These are phyloP conservation scores for Asterionellopsis glacialis DNA, from an alignment of 108 stramenopile species.

Conservation along the genomic window DNA sequence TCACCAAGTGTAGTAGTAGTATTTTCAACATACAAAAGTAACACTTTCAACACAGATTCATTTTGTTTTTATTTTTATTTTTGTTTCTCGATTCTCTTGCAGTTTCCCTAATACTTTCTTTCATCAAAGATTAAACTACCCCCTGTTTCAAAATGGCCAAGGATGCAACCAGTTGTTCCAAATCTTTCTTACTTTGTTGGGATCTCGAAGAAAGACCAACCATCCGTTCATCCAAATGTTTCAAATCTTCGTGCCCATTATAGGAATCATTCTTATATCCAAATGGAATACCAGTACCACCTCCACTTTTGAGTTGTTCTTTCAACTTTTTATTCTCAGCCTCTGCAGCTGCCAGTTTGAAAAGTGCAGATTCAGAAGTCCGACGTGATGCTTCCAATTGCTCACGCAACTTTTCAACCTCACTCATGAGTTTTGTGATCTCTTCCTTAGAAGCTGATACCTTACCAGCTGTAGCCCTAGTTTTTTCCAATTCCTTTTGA, in stretches of 20 bases:
- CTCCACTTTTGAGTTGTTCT: slow-evolving; percentile 16
- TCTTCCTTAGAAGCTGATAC: not conserved
- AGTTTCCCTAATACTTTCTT: too few relatives aligned
- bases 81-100: too few relatives aligned
- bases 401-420: not conserved
- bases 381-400: not conserved
- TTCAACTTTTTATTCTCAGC: slow-evolving; percentile 34
- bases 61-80: too few relatives aligned
- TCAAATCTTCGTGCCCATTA: not conserved
- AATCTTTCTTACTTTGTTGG: not conserved
- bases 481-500: slow-evolving; percentile 1
- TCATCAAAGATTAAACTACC: too few relatives aligned
- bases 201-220: not conserved
- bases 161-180: not conserved
- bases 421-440: not conserved
- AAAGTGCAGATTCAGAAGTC: not conserved
- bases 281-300: not conserved
- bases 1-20: too few relatives aligned
- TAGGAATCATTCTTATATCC: not conserved
- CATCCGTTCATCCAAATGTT: slow-evolving; percentile 4
- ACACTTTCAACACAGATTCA: too few relatives aligned
- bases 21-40: too few relatives aligned
- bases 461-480: not conserved
- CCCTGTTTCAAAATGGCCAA: slow-evolving; percentile 5
- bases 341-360: slow-evolving; percentile 1